Evolutionary conservation across 2,329 filamentous ascomycete genomes (phyloP), one percentile per base, ranked within the genome.

Genomic region (Cordyceps fumosorosea): DNA sequence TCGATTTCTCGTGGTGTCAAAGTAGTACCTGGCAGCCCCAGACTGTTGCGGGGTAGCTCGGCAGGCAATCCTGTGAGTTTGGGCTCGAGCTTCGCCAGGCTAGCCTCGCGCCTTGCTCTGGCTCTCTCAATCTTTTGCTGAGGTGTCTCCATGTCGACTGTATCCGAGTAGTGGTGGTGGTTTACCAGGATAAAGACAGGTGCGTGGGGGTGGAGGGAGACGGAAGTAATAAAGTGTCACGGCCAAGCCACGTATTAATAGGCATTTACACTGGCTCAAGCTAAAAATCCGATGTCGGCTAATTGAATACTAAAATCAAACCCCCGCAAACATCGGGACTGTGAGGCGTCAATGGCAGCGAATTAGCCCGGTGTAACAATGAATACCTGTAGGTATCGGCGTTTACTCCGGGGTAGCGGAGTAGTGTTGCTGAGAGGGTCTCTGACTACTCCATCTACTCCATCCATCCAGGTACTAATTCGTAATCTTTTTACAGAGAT

Each of bases 1-100:
- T 71, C 69, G 16, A 68, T 66, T 51, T 71, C 69, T 12, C 67
- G 64, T 6, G 60, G 24, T 3, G 70, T 71, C n/a, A 72, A 56
- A 0, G 70, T 44, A 14, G 61, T 40, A 8, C 64, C 53, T 1
- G 71, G 65, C 1, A 73, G 62, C 8, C 60, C 65, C 50, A 67
- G 67, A 1, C 67, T 71, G 56, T 64, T 67, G 57, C 64, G 52
- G 14, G 66, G 66, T 56, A 67, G 54, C 45, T 60, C 48, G 7
- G 34, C 53, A 3, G 63, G 65, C 22, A 66, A 6, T 44, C 60
- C 63, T 29, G 60, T 20, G 26, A 66, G 62, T n/a, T 62, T 62
- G 3, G 65, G 65, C 52, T 65, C 58, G 44, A 66, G 63, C 40
- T 65, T 66, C 45, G 58, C 62, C 4, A 66, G 34, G 16, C 58